phyloP scores from a whole-genome alignment of 805 yeast genomes.

The Maudiozyma turicensis region DNA sequence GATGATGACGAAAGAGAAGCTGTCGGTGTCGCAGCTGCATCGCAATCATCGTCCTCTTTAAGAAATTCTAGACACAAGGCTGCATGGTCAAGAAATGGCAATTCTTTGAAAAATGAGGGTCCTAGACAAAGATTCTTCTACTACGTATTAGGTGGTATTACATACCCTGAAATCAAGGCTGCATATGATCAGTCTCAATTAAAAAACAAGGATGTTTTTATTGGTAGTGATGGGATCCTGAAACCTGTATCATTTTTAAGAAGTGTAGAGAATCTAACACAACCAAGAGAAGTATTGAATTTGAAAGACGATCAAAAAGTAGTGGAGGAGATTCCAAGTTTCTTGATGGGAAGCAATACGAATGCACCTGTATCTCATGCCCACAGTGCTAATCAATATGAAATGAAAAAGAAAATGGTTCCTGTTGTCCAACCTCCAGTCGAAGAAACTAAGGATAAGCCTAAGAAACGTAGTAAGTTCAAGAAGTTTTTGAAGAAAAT shows the following conservation, averaged over 20 bases:
- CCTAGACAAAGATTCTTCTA: slow-evolving; percentile 64
- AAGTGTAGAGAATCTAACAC: slow-evolving; percentile 31
- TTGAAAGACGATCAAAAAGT: slow-evolving; percentile 31
- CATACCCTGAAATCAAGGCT: slow-evolving; percentile 71
- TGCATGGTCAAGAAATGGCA: slow-evolving; percentile 54
- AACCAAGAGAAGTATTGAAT: slow-evolving; percentile 34
- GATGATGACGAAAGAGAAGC: slow-evolving; percentile 29
- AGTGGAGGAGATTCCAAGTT: slow-evolving; percentile 34
- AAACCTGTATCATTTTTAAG: slow-evolving; percentile 39
- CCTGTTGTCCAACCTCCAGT: background rate
- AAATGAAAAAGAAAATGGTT: slow-evolving; percentile 6
- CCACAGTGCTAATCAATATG: slow-evolving; percentile 12
- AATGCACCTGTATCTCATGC: slow-evolving; percentile 22
- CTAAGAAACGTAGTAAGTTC: slow-evolving; percentile 39
- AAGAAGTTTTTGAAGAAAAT: slow-evolving; percentile 35
- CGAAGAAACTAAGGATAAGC: slow-evolving; percentile 20
- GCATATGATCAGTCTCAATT: slow-evolving; percentile 57
- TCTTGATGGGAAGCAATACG: slow-evolving; percentile 29
- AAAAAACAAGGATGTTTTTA: slow-evolving; percentile 60
- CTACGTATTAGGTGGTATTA: slow-evolving; percentile 83
- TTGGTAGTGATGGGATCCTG: slow-evolving; percentile 72
- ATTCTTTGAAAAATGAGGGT: slow-evolving; percentile 21
- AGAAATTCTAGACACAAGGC: slow-evolving; percentile 67
- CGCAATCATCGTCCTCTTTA: slow-evolving; percentile 40
- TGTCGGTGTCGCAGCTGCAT: slow-evolving; percentile 23